Evolutionary conservation across 2,329 filamentous ascomycete species (phyloP).

Genomic region (Gnomoniopsis smithogilvyi): DNA sequence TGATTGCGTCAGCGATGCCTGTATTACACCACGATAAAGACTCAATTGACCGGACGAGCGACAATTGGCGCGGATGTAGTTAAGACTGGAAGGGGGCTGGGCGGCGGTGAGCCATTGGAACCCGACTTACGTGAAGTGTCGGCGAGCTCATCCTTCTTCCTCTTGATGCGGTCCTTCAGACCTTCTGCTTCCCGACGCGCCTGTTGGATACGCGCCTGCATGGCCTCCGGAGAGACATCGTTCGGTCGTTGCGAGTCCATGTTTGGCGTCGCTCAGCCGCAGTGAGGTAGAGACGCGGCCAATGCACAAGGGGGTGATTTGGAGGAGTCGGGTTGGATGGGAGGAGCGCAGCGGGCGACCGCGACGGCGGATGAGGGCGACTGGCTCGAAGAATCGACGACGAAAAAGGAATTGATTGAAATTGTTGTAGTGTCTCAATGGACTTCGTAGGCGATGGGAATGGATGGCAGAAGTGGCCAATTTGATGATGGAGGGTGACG

Average conservation of each 20-base stretch:
- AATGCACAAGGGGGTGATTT: slow-evolving; percentile 7
- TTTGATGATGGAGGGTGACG: slow-evolving; percentile 5
- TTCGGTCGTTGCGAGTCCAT: slow-evolving; percentile 58
- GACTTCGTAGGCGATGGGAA: slow-evolving; percentile 4
- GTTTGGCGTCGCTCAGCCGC: slow-evolving; percentile 17
- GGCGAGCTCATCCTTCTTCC: slow-evolving; percentile 99
- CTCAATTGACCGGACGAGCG: neutral
- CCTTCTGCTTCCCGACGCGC: slow-evolving; percentile 97
- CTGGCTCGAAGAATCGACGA: neutral
- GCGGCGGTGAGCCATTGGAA: slow-evolving; percentile 8
- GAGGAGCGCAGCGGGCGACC: neutral
- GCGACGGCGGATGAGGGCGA: neutral
- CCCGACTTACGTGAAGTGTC: slow-evolving; percentile 86
- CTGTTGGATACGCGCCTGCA: slow-evolving; percentile 90
- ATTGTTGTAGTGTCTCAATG: slow-evolving; percentile 3
- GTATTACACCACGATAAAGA: neutral
- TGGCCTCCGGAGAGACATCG: slow-evolving; percentile 69
- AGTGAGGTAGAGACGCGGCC: slow-evolving; percentile 15
- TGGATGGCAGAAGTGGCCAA: slow-evolving; percentile 13
- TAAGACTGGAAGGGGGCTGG: slow-evolving; percentile 8
- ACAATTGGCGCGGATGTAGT: slow-evolving; percentile 8
- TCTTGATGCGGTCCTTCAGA: slow-evolving; percentile 97
- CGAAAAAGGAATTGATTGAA: neutral
- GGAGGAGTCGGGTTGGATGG: neutral
- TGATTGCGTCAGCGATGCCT: slow-evolving; percentile 20